A percentile compares a stretch with the other conserved stretches of the same genome.
These are phyloP conservation scores for Eucalyptus marginata DNA, from an alignment of 345 rosid species.

Conservation along the genomic window DNA sequence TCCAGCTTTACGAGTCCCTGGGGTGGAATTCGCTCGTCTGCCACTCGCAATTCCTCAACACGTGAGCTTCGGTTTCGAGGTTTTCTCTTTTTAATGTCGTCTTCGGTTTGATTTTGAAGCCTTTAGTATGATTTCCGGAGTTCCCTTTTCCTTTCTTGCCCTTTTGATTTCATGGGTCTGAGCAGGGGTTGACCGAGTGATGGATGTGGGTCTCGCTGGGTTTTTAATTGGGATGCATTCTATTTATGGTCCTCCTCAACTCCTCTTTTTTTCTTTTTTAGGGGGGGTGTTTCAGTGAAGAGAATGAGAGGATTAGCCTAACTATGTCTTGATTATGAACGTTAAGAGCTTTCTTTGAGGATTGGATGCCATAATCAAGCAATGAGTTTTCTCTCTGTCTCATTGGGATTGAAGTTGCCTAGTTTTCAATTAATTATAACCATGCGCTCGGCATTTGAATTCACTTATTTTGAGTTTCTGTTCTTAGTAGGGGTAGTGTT, in stretches of 20 bases:
- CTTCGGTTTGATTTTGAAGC: not conserved
- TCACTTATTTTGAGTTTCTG: not conserved
- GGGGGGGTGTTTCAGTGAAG: not conserved
- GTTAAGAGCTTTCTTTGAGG: not conserved
- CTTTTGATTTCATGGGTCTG: not conserved
- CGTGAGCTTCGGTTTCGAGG: constrained; percentile 17
- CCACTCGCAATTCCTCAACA: constrained; percentile 77
- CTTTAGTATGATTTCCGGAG: not conserved
- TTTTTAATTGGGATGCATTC: not conserved
- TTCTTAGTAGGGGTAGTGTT: not conserved
- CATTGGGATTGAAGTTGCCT: not conserved
- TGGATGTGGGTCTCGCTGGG: not conserved
- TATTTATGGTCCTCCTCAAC: not conserved
- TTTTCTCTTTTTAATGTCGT: not conserved
- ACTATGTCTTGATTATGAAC: not conserved
- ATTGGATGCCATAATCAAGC: not conserved
- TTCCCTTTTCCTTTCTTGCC: not conserved
- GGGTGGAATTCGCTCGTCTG: constrained; percentile 74
- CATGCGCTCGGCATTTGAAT: not conserved
- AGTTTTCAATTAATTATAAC: not conserved
- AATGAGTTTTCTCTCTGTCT: not conserved
- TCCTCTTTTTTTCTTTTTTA: not conserved
- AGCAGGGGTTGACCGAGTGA: not conserved
- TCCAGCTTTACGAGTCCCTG: constrained; percentile 57
- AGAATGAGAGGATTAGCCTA: not conserved